Base-by-base conservation (phyloP, 768 basidiomycete genomes). In the Phaeotremella fagi region DNA sequence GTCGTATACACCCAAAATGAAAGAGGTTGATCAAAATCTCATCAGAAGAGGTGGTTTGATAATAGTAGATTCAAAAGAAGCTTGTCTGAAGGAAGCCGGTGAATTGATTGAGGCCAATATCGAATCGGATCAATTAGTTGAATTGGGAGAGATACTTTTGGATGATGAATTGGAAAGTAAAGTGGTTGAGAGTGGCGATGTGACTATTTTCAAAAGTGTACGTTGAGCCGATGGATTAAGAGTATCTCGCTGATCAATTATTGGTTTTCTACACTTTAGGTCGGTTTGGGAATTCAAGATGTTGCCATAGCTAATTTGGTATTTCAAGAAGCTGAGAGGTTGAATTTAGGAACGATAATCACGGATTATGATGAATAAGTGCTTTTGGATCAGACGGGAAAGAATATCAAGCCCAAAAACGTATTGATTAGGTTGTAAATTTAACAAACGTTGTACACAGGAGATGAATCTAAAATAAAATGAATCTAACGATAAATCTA, bases 181-280 rank as follows among this genome's bases (percentile, higher is more conserved):
- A 12, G 57, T 65, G 63, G 36, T 54, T 15, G 50, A 57, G 55
- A 58, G 68, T 3, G 82, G 81, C 0, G 78, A 80, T 0, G 78
- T 90, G 11, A 87, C 85, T 1, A 79, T 92, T 25, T 91, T 89
- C 80, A 92, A 91, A 75, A 87, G 85, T 0, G 90, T 92, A 4
- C 63, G 72, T 60, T 52, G 5, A 9, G 36, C 23, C 27, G 31
- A 33, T 16, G n/a, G n/a, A n/a, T n/a, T n/a, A n/a, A n/a, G n/a
- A n/a, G n/a, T n/a, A n/a, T n/a, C n/a, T n/a, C n/a, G n/a, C n/a
- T n/a, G n/a, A n/a, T n/a, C n/a, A n/a, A n/a, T n/a, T n/a, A n/a
- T 33, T 33, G 31, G 9, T 7, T 33, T 33, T 16, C 31, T 33
- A 33, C 31, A 16, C 31, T 33, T 12, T 37, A 71, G 68, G 73